Conservation (phyloP, 1,284 basidiomycete genomes). For the Malassezia vespertilionis region DNA sequence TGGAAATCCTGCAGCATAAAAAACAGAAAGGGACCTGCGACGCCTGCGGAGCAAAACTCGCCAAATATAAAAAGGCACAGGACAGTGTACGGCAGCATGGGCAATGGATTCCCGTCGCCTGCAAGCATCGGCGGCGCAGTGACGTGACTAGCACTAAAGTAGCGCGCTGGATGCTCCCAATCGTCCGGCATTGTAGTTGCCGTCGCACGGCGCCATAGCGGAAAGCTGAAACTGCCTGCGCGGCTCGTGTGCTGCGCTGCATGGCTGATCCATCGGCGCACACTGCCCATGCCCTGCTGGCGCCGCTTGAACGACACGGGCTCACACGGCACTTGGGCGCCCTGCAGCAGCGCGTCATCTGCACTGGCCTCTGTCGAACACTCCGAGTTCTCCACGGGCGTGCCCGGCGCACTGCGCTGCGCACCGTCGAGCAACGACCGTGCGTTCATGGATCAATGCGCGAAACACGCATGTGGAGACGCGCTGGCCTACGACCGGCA, state of each 20-base stretch:
- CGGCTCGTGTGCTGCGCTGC: too few relatives aligned
- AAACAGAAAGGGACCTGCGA: conserved; percentile 46
- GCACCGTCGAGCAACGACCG: too few relatives aligned
- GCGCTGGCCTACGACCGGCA: too few relatives aligned
- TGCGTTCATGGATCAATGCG: too few relatives aligned
- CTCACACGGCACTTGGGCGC: background rate
- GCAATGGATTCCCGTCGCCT: conserved; percentile 33
- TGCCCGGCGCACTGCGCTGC: too few relatives aligned
- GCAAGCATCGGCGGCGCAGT: conserved; percentile 19
- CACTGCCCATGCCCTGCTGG: background rate
- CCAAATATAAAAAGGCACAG: conserved; percentile 44
- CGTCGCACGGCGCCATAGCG: too few relatives aligned
- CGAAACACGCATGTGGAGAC: background rate
- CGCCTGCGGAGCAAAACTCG: conserved; percentile 63
- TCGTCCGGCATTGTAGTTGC: conserved; percentile 3
- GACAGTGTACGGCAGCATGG: conserved; percentile 40
- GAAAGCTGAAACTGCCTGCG: too few relatives aligned
- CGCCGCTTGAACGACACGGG: conserved; percentile 15
- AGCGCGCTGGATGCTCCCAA: conserved; percentile 16
- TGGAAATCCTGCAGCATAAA: conserved; percentile 44
- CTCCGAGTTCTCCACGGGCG: background rate
- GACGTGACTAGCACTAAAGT: conserved; percentile 9
- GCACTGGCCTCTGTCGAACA: background rate
- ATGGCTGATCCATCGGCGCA: conserved; percentile 9
- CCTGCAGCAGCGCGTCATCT: background rate